These are phyloP conservation scores for Russula earlei DNA, from an alignment of 768 basidiomycete genomes.

Conservation along the genomic window DNA sequence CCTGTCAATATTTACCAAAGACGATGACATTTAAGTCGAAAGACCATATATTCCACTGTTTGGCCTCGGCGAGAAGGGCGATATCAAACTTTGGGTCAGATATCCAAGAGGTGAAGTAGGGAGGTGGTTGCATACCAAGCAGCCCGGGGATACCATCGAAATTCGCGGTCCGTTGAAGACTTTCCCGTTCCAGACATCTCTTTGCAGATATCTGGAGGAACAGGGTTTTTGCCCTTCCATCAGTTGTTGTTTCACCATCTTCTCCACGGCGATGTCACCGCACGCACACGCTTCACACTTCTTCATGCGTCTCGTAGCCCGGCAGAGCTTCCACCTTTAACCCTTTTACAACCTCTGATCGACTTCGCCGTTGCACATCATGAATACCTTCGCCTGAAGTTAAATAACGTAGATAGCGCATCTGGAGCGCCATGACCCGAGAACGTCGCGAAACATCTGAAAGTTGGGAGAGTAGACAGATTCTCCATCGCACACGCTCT, in stretches of 20 bases:
- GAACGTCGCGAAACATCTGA: conserved; percentile 24
- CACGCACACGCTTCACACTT: conserved; percentile 53
- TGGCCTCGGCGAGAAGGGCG: conserved; percentile 56
- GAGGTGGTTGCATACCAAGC: conserved; percentile 70
- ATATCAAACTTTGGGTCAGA: conserved; percentile 71
- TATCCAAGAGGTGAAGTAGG: conserved; percentile 75
- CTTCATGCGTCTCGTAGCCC: conserved; percentile 59
- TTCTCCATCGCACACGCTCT: conserved; percentile 37
- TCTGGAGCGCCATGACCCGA: conserved; percentile 15
- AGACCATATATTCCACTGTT: conserved; percentile 75
- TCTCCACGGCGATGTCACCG: conserved; percentile 20
- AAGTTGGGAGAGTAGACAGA: conserved; percentile 48
- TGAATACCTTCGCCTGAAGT: conserved; percentile 42
- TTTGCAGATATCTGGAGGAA: conserved; percentile 73
- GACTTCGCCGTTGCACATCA: conserved; percentile 42
- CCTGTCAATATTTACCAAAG: conserved; percentile 76
- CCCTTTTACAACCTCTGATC: conserved; percentile 45
- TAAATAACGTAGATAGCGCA: conserved; percentile 55
- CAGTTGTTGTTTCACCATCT: conserved; percentile 60
- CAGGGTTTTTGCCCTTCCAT: conserved; percentile 79
- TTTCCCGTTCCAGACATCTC: conserved; percentile 37
- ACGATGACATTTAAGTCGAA: conserved; percentile 84
- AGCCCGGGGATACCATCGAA: conserved; percentile 57
- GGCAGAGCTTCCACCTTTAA: conserved; percentile 59
- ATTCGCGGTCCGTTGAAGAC: conserved; percentile 68